Conservation (phyloP, 176 grass and related monocot genomes). For the Aegilops tauschii region DNA sequence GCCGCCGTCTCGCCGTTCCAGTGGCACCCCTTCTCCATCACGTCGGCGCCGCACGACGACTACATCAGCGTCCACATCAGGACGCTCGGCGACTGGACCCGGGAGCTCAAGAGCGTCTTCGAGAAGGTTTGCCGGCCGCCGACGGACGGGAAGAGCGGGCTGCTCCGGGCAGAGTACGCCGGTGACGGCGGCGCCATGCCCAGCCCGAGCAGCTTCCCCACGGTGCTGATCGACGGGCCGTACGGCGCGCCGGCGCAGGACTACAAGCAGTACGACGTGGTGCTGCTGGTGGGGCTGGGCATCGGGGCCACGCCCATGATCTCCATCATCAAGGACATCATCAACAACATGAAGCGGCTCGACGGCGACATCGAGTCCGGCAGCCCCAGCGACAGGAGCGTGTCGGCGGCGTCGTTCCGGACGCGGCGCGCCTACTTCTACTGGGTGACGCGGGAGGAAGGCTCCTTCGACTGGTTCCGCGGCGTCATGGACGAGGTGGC, state of each 20-base stretch:
- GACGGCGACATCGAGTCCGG: constrained; percentile 44
- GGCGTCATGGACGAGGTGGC: constrained; percentile 87
- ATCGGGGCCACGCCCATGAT: constrained; percentile 96
- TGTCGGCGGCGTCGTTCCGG: constrained; percentile 42
- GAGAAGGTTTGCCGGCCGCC: constrained; percentile 80
- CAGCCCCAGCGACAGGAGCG: background rate
- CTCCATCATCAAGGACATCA: constrained; percentile 94
- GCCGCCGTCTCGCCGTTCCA: constrained; percentile 91
- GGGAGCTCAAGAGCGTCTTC: constrained; percentile 89
- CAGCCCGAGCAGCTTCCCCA: constrained; percentile 73
- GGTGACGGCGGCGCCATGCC: constrained; percentile 35
- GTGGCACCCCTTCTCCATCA: constrained; percentile 99
- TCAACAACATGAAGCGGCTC: constrained; percentile 68
- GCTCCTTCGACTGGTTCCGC: constrained; percentile 95
- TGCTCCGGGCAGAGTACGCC: constrained; percentile 82
- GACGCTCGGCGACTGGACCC: constrained; percentile 89
- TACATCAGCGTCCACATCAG: constrained; percentile 93
- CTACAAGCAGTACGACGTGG: constrained; percentile 89
- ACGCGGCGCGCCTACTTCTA: constrained; percentile 88
- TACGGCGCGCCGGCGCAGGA: constrained; percentile 91
- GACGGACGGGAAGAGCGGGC: constrained; percentile 74
- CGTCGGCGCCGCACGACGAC: constrained; percentile 80
- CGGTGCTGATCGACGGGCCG: constrained; percentile 80
- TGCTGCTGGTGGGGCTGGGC: constrained; percentile 78
- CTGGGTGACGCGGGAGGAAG: constrained; percentile 92